phyloP scores from a whole-genome alignment of 805 yeast species.

The Saccharomycopsis schoenii region DNA sequence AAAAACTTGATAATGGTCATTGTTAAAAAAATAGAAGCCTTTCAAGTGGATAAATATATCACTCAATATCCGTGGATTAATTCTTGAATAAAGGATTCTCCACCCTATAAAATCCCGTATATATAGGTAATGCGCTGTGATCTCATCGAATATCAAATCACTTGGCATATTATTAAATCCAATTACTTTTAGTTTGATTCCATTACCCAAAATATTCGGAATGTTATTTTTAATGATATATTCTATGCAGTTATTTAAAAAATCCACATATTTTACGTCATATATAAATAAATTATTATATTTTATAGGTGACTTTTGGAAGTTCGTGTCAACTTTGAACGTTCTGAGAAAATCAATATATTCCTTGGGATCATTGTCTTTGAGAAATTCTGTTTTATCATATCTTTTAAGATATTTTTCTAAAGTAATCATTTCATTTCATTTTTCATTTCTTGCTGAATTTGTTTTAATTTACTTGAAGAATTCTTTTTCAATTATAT shows the following conservation, averaged over 20 bases:
- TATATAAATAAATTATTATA: not conserved
- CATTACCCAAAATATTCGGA: conserved; percentile 2
- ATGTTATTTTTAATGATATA: not conserved
- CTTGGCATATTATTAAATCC: not conserved
- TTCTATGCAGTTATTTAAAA: conserved; percentile 4
- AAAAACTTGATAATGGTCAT: not conserved
- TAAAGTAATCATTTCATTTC: not conserved
- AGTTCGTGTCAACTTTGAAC: not conserved
- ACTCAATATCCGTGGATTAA: conserved; percentile 1
- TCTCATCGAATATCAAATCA: not conserved
- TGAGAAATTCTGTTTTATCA: not conserved
- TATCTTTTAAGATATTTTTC: not conserved
- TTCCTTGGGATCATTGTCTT: conserved; percentile 5
- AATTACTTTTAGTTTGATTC: not conserved
- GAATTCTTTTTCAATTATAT: not conserved
- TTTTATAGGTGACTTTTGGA: not conserved
- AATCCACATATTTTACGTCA: not conserved
- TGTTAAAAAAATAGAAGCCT: not conserved
- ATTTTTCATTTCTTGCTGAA: not conserved
- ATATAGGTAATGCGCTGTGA: not conserved
- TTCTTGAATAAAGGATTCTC: conserved; percentile 2
- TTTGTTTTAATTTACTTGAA: not conserved
- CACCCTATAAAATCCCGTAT: conserved; percentile 1
- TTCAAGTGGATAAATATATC: not conserved
- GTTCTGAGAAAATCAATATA: conserved; percentile 4